These are phyloP conservation scores for Amphibolis antarctica DNA, from an alignment of 106 monocot species.

Conservation along the genomic window DNA sequence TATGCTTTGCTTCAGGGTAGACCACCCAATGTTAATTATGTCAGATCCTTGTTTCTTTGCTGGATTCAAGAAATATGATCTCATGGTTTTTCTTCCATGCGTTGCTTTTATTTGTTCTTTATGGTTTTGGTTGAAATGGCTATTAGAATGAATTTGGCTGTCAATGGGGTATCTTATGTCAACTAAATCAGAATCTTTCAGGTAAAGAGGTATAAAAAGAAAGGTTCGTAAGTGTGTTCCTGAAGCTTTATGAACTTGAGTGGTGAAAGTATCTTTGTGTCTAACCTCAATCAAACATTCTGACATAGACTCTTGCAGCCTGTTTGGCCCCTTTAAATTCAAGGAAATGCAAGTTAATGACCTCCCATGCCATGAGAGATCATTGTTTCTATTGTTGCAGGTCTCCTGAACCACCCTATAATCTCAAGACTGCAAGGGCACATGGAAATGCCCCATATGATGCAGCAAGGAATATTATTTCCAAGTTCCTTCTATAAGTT, in stretches of 20 bases:
- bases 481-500: neutral
- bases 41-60: too few relatives aligned
- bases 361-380: neutral
- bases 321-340: too few relatives aligned
- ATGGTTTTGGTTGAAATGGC: too few relatives aligned
- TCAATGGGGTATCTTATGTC: too few relatives aligned
- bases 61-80: too few relatives aligned
- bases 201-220: neutral
- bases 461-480: slow-evolving; percentile 1
- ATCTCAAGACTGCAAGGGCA: neutral
- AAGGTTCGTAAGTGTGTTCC: neutral
- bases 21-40: neutral
- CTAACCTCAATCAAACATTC: too few relatives aligned
- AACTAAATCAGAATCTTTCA: neutral
- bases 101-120: too few relatives aligned
- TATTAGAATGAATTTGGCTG: too few relatives aligned
- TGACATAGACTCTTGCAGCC: too few relatives aligned
- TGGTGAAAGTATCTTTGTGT: neutral
- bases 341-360: too few relatives aligned
- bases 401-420: neutral
- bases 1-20: neutral
- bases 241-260: neutral
- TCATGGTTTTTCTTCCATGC: too few relatives aligned
- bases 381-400: neutral
- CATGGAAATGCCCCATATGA: neutral